Conservation (phyloP, 2,329 filamentous ascomycete genomes). For the Purpureocillium lavendulum region DNA sequence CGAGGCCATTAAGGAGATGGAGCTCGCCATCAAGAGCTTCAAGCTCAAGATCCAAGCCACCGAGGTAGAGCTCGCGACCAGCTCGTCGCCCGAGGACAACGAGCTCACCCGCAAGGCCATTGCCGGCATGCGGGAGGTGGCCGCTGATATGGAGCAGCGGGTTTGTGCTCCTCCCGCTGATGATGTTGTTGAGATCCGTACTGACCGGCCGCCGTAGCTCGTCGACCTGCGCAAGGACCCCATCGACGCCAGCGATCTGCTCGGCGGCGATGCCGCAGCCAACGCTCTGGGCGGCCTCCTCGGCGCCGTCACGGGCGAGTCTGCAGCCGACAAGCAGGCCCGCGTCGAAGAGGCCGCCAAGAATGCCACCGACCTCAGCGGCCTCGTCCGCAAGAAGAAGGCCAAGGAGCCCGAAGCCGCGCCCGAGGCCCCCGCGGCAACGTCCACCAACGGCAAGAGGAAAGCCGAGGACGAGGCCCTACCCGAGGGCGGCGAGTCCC, state of each 20-base stretch:
- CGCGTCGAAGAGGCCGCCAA: constrained; percentile 65
- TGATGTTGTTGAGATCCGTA: no score
- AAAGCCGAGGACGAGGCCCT: constrained; percentile 23
- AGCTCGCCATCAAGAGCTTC: constrained; percentile 65
- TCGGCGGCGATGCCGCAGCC: constrained; percentile 23
- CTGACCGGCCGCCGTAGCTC: constrained; percentile 35
- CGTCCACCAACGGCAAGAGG: constrained; percentile 29
- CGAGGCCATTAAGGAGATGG: constrained; percentile 63
- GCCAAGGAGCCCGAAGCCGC: constrained; percentile 21
- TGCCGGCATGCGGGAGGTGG: constrained; percentile 66
- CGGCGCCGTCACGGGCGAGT: constrained; percentile 54
- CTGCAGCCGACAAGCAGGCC: constrained; percentile 50
- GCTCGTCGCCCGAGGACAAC: constrained; percentile 58
- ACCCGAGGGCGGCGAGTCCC: constrained; percentile 15
- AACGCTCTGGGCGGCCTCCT: constrained; percentile 51
- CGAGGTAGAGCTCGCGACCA: constrained; percentile 55
- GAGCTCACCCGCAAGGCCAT: constrained; percentile 55
- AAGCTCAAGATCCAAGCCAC: constrained; percentile 62
- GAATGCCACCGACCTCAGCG: constrained; percentile 63
- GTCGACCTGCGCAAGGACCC: constrained; percentile 57
- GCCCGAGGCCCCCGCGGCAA: constrained; percentile 5
- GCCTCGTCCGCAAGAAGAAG: constrained; percentile 69
- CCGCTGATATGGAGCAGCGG: constrained; percentile 70
- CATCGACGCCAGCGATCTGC: constrained; percentile 31
- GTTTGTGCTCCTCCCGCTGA: constrained; percentile 41